Evolutionary conservation across 192 early-diverging fungal genomes (phyloP).

Genomic region (Backusella sp.): DNA sequence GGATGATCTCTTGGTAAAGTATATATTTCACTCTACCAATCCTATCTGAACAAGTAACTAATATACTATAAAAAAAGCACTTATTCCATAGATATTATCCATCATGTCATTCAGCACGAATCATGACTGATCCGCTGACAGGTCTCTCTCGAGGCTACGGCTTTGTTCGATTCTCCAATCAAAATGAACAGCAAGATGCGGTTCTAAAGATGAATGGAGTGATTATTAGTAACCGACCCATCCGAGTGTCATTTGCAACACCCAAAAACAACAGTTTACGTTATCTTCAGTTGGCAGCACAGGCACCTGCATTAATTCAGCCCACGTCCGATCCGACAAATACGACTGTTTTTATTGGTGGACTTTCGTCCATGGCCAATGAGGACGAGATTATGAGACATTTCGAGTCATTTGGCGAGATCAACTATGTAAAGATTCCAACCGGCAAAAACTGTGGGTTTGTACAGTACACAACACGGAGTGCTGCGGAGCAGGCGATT

Average conservation of each 20-base stretch:
- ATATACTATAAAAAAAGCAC: background rate
- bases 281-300: slow-evolving; percentile 72
- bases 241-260: slow-evolving; percentile 89
- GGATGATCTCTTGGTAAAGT: slow-evolving; percentile 68
- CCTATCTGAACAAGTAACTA: slow-evolving; percentile 12
- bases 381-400: slow-evolving; percentile 84
- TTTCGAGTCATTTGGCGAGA: slow-evolving; percentile 89
- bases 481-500: slow-evolving; percentile 88
- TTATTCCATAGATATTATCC: slow-evolving; percentile 77
- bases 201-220: slow-evolving; percentile 89
- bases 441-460: slow-evolving; percentile 95
- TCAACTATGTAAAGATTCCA: slow-evolving; percentile 93
- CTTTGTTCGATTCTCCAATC: slow-evolving; percentile 90
- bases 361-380: slow-evolving; percentile 70
- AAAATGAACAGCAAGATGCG: slow-evolving; percentile 86
- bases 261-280: slow-evolving; percentile 84
- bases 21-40: background rate
- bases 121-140: slow-evolving; percentile 87
- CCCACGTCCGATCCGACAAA: slow-evolving; percentile 80
- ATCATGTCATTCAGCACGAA: slow-evolving; percentile 89
- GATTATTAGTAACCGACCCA: slow-evolving; percentile 76
- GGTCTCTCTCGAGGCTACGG: slow-evolving; percentile 87
- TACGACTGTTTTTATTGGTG: slow-evolving; percentile 98
- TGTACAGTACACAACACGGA: slow-evolving; percentile 83
- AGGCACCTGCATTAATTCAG: slow-evolving; percentile 64